Conservation (phyloP, 805 yeast genomes). For the Myxozyma neotropica region DNA sequence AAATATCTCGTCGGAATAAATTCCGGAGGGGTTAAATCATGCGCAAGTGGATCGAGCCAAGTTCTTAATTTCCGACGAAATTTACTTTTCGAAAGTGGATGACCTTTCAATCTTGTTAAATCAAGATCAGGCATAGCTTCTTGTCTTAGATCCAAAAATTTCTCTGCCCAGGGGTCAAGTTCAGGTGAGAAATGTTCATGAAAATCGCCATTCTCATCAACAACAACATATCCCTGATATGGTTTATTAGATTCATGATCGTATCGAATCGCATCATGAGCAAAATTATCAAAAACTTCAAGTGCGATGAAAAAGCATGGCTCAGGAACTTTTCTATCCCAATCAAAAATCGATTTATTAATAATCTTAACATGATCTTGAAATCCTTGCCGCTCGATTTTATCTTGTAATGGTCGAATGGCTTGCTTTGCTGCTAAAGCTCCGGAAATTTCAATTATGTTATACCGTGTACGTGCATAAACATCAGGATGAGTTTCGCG, state of each 20-base stretch:
- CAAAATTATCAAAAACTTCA: slow-evolving; percentile 81
- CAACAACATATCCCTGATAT: slow-evolving; percentile 73
- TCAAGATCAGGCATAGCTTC: slow-evolving; percentile 34
- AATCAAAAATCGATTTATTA: slow-evolving; percentile 74
- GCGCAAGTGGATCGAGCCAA: slow-evolving; percentile 64
- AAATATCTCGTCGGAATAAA: slow-evolving; percentile 77
- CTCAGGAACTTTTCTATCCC: slow-evolving; percentile 52
- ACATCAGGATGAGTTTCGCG: slow-evolving; percentile 67
- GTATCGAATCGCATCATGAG: slow-evolving; percentile 79
- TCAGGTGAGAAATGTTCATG: slow-evolving; percentile 58
- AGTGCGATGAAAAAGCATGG: slow-evolving; percentile 78
- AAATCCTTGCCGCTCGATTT: slow-evolving; percentile 51
- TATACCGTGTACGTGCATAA: slow-evolving; percentile 67
- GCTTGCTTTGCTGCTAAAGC: slow-evolving; percentile 63
- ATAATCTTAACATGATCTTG: slow-evolving; percentile 60
- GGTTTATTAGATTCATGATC: slow-evolving; percentile 69
- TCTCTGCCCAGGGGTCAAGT: slow-evolving; percentile 45
- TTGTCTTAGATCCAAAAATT: slow-evolving; percentile 60
- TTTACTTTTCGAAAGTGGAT: slow-evolving; percentile 62
- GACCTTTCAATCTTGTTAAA: slow-evolving; percentile 46
- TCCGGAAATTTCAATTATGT: slow-evolving; percentile 70
- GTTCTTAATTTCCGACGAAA: slow-evolving; percentile 50
- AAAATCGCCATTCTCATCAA: slow-evolving; percentile 74
- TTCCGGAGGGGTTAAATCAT: slow-evolving; percentile 69
- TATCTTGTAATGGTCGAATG: slow-evolving; percentile 40